Conservation (phyloP, 2,329 filamentous ascomycete species). For the Aspergillus transmontanensis region DNA sequence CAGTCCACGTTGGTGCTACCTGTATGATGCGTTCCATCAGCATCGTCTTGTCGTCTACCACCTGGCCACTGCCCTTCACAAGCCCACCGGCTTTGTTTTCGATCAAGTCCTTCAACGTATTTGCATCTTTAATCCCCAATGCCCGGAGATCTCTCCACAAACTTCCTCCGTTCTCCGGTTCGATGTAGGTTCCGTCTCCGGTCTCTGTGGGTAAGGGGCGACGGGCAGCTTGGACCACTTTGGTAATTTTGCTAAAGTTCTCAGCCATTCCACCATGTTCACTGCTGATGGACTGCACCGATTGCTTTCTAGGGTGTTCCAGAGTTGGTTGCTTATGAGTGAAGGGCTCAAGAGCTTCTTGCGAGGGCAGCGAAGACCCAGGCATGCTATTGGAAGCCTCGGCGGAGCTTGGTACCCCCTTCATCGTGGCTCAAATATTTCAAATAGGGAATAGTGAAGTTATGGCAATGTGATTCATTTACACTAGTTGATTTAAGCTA, state of each 20-base stretch:
- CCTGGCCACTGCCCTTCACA: constrained; percentile 48
- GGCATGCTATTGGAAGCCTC: neutral
- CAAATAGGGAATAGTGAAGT: neutral
- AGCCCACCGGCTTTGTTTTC: constrained; percentile 59
- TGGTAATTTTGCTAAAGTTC: constrained; percentile 47
- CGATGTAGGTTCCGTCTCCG: constrained; percentile 63
- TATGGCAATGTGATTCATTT: neutral
- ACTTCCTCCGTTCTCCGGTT: constrained; percentile 53
- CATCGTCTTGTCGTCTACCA: constrained; percentile 75
- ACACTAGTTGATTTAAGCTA: neutral
- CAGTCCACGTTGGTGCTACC: constrained; percentile 28
- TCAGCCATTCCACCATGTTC: neutral
- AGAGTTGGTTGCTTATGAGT: neutral
- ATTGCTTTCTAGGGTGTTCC: neutral
- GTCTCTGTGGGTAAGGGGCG: constrained; percentile 65
- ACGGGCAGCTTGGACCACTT: constrained; percentile 56
- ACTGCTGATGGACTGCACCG: neutral
- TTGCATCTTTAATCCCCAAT: constrained; percentile 60
- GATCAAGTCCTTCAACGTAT: constrained; percentile 64
- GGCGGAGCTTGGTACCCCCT: neutral
- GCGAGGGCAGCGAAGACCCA: neutral
- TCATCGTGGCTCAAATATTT: neutral
- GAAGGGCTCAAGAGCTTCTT: neutral
- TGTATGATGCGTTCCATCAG: constrained; percentile 73
- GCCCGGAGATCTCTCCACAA: constrained; percentile 61